Evolutionary conservation across 164 flowering plant genomes (phyloP).

Genomic region (Aristolochia californica): DNA sequence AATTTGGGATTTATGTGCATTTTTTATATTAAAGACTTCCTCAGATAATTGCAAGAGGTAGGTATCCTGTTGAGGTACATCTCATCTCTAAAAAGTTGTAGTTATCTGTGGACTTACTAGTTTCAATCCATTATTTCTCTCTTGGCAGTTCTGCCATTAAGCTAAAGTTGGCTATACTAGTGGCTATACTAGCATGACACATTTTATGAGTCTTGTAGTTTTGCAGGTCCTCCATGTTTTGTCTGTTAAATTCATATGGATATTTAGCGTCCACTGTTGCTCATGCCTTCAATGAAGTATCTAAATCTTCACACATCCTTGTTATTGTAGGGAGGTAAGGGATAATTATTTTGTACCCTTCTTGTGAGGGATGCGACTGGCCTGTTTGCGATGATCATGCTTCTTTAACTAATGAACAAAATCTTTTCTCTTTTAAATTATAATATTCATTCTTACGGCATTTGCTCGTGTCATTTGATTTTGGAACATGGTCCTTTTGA

Average conservation of each 20-base stretch:
- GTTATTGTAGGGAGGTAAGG: conserved; percentile 26
- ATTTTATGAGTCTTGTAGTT: conserved; percentile 21
- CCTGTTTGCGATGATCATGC: neutral
- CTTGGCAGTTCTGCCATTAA: too few species aligned
- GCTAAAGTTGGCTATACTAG: neutral
- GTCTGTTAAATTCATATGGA: conserved; percentile 15
- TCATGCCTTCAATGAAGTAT: conserved; percentile 14
- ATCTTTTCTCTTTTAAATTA: neutral
- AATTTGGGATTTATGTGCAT: neutral
- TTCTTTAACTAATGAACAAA: neutral
- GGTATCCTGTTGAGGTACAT: conserved; percentile 5
- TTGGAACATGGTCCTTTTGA: too few species aligned
- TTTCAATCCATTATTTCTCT: neutral
- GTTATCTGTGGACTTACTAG: neutral
- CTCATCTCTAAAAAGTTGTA: neutral
- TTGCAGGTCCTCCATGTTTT: conserved; percentile 27
- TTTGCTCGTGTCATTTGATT: too few species aligned
- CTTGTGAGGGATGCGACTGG: neutral
- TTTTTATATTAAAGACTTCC: neutral
- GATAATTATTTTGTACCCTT: neutral
- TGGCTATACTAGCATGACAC: neutral
- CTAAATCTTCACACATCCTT: conserved; percentile 6
- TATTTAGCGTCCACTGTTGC: conserved; percentile 13
- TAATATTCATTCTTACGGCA: too few species aligned
- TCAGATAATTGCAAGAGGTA: neutral